These are phyloP conservation scores for Aspergillus quadricinctus DNA, from an alignment of 2,329 filamentous ascomycete species.

Conservation along the genomic window DNA sequence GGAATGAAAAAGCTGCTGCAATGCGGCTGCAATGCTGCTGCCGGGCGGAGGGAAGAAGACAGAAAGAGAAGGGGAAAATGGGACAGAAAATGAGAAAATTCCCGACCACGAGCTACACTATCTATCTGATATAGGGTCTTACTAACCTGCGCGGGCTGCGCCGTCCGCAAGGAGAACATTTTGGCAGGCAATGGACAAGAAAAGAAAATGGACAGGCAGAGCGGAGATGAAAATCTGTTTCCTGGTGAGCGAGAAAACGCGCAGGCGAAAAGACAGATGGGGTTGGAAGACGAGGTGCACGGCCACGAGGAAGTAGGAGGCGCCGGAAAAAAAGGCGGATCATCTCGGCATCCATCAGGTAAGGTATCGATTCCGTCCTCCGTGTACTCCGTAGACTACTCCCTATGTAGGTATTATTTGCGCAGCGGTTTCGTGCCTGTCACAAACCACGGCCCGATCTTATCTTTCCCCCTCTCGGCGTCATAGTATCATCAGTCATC, in stretches of 20 bases:
- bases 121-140: not conserved
- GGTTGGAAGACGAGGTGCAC: not conserved
- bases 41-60: conserved; percentile 43
- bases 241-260: not conserved
- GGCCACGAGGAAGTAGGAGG: conserved; percentile 7
- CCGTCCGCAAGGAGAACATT: conserved; percentile 40
- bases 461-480: conserved; percentile 10
- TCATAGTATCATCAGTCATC: not conserved
- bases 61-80: conserved; percentile 23
- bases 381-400: not conserved
- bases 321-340: conserved; percentile 34
- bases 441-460: conserved; percentile 18
- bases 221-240: not conserved
- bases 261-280: not conserved
- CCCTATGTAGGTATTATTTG: not conserved
- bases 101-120: not conserved
- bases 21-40: conserved; percentile 43
- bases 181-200: conserved; percentile 18
- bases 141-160: conserved; percentile 40
- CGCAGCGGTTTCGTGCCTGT: not conserved
- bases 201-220: conserved; percentile 3
- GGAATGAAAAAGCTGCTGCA: conserved; percentile 19
- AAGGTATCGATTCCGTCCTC: not conserved
- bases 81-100: not conserved
- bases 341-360: conserved; percentile 26